Conservation (phyloP, 345 rosid genomes). For the Linum usitatissimum region DNA sequence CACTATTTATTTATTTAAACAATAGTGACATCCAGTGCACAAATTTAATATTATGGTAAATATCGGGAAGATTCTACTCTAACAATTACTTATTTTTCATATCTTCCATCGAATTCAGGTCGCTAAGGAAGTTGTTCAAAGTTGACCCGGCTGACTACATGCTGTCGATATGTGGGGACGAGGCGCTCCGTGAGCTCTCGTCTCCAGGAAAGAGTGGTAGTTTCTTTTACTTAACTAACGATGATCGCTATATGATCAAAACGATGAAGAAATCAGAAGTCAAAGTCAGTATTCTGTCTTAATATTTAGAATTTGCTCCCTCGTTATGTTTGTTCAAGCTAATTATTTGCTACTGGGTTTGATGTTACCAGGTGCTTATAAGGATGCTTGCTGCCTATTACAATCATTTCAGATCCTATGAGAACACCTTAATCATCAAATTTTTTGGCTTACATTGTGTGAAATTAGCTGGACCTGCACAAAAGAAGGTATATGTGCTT, state of each 20-base stretch:
- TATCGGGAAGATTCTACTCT: no score
- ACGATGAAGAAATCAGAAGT: slow-evolving; percentile 86
- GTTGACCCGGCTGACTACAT: slow-evolving; percentile 96
- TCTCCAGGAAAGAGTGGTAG: slow-evolving; percentile 99
- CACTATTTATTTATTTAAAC: no score
- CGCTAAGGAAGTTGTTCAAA: slow-evolving; percentile 80
- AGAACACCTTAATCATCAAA: slow-evolving; percentile 65
- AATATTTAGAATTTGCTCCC: background rate
- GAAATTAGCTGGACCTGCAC: slow-evolving; percentile 64
- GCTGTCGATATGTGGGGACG: slow-evolving; percentile 83
- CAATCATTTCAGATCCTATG: slow-evolving; percentile 73
- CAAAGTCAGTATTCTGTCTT: slow-evolving; percentile 33
- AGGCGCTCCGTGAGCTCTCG: slow-evolving; percentile 88
- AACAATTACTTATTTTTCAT: background rate
- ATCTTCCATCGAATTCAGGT: slow-evolving; percentile 28
- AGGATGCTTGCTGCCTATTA: slow-evolving; percentile 94
- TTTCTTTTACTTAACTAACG: slow-evolving; percentile 80
- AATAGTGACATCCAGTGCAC: background rate
- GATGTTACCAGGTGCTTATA: slow-evolving; percentile 47
- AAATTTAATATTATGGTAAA: background rate
- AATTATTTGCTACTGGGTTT: background rate
- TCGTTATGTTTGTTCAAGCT: background rate
- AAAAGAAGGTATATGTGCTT: slow-evolving; percentile 49
- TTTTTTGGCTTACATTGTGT: slow-evolving; percentile 88
- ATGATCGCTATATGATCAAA: slow-evolving; percentile 91